Evolutionary conservation across 1,284 basidiomycete species (phyloP), one percentile per base, ranked within the genome.

Genomic region (Cutaneotrichosporon cavernicola): DNA sequence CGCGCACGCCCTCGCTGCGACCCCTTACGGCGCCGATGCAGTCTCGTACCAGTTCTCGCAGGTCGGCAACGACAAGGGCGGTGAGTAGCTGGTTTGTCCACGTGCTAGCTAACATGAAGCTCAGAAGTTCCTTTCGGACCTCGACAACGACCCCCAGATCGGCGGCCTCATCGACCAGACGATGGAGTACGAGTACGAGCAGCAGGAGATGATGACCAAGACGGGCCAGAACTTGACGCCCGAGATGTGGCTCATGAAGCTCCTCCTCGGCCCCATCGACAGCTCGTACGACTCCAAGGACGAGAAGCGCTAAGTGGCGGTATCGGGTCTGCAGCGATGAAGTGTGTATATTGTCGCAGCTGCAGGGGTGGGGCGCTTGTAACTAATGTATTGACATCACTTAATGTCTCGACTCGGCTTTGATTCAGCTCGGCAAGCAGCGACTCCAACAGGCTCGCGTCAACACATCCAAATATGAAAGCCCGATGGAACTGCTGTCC

Each of bases 221-320:
- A 72, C 77, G 32, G 74, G 74, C 18, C 74, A 74, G 67, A 74
- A 77, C 58, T 40, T 68, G 30, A 56, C 63, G 36, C 66, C 66
- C 21, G 59, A 68, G 50, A 60, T 67, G 61, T 66, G 65, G 65
- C 62, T 66, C 5, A 50, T 66, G 31, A 66, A 66, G 60, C 60
- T 66, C 10, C 57, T 66, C 13, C 60, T 66, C 2, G 65, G 65
- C 8, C 62, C 65, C 6, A 66, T 66, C 34, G 65, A 66, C 57
- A 63, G 55, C 51, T 59, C 57, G 43, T 63, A 60, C 26, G 62
- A 63, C 46, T 36, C 51, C 40, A 63, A 63, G 58, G 62, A 63
- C 62, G 62, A 63, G 58, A 34, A 56, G 26, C 52, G 58, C 46
- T 57, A 47, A 46, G 21, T 51, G 49, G 49, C 30, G 49, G 21